Percentiles rank a stretch among this genome's conserved stretches.
phyloP scores from a whole-genome alignment of 441 rosid species.

The Arabidopsis lyrata region DNA sequence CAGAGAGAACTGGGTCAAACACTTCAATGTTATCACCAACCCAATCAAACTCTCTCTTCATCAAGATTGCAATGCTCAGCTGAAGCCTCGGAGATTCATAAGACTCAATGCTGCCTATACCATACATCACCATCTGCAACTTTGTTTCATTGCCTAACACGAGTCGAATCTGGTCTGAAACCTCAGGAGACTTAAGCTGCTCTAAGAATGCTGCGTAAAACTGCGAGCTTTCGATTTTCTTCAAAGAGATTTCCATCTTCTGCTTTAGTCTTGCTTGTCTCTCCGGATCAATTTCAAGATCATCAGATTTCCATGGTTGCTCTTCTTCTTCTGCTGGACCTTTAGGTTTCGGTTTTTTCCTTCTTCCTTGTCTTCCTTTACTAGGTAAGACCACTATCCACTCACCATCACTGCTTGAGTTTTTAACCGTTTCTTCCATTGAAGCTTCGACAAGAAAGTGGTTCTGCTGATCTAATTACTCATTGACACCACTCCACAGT shows the following conservation, averaged over 20 bases:
- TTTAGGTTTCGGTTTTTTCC: conserved; percentile 32
- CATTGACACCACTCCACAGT: not conserved
- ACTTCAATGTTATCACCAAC: conserved; percentile 66
- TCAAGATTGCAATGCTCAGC: conserved; percentile 72
- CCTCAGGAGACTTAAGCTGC: conserved; percentile 61
- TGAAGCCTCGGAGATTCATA: conserved; percentile 79
- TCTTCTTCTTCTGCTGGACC: conserved; percentile 47
- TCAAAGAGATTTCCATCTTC: conserved; percentile 57
- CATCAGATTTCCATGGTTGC: conserved; percentile 62
- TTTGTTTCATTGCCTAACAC: conserved; percentile 62
- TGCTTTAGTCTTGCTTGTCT: conserved; percentile 61
- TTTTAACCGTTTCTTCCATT: conserved; percentile 38
- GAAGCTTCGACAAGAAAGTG: conserved; percentile 17
- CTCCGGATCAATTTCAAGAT: conserved; percentile 49
- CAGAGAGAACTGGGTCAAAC: conserved; percentile 81
- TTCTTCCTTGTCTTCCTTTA: conserved; percentile 54
- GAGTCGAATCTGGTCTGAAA: conserved; percentile 47
- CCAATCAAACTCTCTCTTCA: conserved; percentile 76
- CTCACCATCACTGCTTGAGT: conserved; percentile 51
- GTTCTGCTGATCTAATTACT: not conserved
- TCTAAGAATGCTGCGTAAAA: conserved; percentile 62
- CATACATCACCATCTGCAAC: conserved; percentile 75
- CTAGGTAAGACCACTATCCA: conserved; percentile 78
- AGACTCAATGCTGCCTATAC: conserved; percentile 85
- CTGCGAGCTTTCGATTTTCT: conserved; percentile 58